A percentile compares a stretch with the other conserved stretches of the same genome.
These are phyloP conservation scores for Aspergillus udagawae DNA, from an alignment of 2,329 filamentous ascomycete genomes.

Conservation along the genomic window DNA sequence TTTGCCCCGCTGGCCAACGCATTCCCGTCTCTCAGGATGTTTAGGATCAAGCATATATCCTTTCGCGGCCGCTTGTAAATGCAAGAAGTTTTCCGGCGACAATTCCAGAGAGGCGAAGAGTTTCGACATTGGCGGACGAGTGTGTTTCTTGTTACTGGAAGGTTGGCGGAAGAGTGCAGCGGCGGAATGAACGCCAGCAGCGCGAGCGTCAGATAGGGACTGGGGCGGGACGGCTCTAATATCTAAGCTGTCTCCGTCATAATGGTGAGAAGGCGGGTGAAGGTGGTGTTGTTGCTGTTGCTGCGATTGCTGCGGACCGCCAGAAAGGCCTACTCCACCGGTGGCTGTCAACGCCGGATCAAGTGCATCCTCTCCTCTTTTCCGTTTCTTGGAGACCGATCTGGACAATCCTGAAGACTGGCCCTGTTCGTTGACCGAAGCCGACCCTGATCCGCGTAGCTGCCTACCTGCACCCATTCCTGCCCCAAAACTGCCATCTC, in stretches of 20 bases:
- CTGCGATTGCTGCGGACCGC: slow-evolving; percentile 22
- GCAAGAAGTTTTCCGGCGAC: slow-evolving; percentile 53
- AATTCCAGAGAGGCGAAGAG: slow-evolving; percentile 55
- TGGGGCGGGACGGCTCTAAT: slow-evolving; percentile 37
- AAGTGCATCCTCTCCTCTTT: slow-evolving; percentile 36
- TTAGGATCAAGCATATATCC: slow-evolving; percentile 54
- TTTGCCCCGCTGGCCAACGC: slow-evolving; percentile 53
- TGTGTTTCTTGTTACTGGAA: slow-evolving; percentile 52
- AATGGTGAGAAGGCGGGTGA: slow-evolving; percentile 24
- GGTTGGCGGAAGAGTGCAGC: slow-evolving; percentile 51
- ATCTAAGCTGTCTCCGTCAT: slow-evolving; percentile 29
- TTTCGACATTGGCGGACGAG: slow-evolving; percentile 55
- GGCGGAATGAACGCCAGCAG: slow-evolving; percentile 51
- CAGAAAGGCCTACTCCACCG: slow-evolving; percentile 20
- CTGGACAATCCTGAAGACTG: slow-evolving; percentile 30
- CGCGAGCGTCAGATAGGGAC: slow-evolving; percentile 42
- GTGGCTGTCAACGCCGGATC: slow-evolving; percentile 32
- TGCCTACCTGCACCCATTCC: slow-evolving; percentile 24
- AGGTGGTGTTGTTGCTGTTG: slow-evolving; percentile 21
- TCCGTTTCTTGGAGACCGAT: slow-evolving; percentile 37
- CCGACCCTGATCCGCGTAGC: slow-evolving; percentile 21
- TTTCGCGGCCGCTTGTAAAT: slow-evolving; percentile 54
- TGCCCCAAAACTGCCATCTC: slow-evolving; percentile 30
- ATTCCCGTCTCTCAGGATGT: slow-evolving; percentile 53
- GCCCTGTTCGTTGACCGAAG: slow-evolving; percentile 22